Base-by-base conservation (phyloP, 2,329 filamentous ascomycete species). In the Orbilia oligospora region DNA sequence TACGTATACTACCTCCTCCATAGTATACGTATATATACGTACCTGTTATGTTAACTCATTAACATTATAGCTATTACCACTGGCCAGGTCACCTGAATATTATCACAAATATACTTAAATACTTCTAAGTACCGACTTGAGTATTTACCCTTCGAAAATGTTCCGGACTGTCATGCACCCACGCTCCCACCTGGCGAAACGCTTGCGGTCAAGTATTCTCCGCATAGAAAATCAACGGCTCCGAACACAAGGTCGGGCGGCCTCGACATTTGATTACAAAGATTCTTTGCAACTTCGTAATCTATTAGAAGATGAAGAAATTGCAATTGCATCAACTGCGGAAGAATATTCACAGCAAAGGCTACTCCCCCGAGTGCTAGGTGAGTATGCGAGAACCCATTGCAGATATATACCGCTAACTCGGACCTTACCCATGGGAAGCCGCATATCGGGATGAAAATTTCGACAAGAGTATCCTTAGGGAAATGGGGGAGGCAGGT, bases 281-380 rank as follows among this genome's bases (percentile, higher is more conserved):
- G 96, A 99, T 83, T 94, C 96, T 20, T 87, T 99, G 75, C 88
- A 88, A 27, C 88, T 91, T 41, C 90, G 90, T 82, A 91, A 90
- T 83, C 86, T 97, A 53, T 89, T 94, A 82, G 97, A 94, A 0
- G 93, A 97, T 81, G 96, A 99, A 77, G 96, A 99, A 85, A 84
- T 93, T 80, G 93, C 94, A 14, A 95, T 99, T 81, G 88, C 92
- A 49, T 93, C 97, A 82, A 97, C 93, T 5, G 95, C 95, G 38
- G 92, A 97, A 85, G 89, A 93, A 79, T 99, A 98, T 83, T 98
- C 94, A 84, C 95, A 98, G 85, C 94, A 98, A 84, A 89, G 90
- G 77, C 87, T 99, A 86, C 87, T 92, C 49, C 96, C 96, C 64
- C 88, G 95, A 80, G 92, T 99, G 64, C 87, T 97, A 76, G 91